Evolutionary conservation across 2,329 filamentous ascomycete species (phyloP).

Genomic region (Teratosphaeria epicoccoides): DNA sequence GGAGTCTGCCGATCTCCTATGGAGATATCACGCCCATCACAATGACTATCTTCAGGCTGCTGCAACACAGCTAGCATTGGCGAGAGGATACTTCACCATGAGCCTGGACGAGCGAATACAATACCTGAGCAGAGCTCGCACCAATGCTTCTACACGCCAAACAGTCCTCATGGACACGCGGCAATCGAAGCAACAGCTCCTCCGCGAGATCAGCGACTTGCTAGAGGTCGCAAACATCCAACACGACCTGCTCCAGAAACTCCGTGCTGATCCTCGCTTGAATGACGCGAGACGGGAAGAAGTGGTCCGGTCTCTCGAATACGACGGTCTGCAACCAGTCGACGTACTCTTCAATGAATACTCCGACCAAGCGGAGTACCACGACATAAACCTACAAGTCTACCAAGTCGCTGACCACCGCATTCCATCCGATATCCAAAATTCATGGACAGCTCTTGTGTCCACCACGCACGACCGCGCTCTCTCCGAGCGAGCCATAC

Average conservation of each 20-base stretch:
- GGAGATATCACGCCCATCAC: constrained; percentile 81
- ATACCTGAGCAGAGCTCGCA: constrained; percentile 81
- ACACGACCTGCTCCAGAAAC: constrained; percentile 72
- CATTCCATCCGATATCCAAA: constrained; percentile 69
- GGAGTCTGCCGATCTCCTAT: constrained; percentile 78
- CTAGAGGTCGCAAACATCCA: constrained; percentile 93
- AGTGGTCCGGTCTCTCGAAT: constrained; percentile 39
- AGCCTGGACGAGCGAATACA: constrained; percentile 77
- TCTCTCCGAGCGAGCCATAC: constrained; percentile 35
- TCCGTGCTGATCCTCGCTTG: constrained; percentile 64
- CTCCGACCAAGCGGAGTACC: constrained; percentile 83
- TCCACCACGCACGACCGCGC: constrained; percentile 50
- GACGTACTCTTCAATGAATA: constrained; percentile 90
- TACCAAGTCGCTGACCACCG: constrained; percentile 88
- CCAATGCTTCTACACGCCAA: constrained; percentile 78
- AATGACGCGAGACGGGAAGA: constrained; percentile 52
- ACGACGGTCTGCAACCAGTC: constrained; percentile 67
- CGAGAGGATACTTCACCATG: constrained; percentile 69
- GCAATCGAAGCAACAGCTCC: constrained; percentile 65
- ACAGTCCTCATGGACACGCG: constrained; percentile 52
- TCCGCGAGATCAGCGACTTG: constrained; percentile 73
- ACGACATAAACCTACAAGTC: constrained; percentile 85
- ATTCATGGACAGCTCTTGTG: constrained; percentile 77
- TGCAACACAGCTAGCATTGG: constrained; percentile 71
- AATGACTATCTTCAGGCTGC: constrained; percentile 79